Conservation (phyloP, 83 land plant species). For the Isoetes engelmannii region DNA sequence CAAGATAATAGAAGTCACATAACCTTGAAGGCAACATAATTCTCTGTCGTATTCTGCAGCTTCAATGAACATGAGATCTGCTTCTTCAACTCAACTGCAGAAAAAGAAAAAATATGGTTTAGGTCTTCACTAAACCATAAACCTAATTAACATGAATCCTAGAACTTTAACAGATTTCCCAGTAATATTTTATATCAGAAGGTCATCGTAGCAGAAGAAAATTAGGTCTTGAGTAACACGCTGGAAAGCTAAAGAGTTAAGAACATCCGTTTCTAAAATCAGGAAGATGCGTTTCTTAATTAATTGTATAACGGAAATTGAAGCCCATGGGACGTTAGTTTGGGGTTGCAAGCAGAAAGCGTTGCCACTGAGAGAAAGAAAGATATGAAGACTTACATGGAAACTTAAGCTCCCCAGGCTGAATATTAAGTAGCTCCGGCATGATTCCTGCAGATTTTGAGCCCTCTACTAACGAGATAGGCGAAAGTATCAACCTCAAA, state of each 20-base stretch:
- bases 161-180: neutral
- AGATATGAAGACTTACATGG: constrained; percentile 17
- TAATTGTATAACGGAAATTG: neutral
- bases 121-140: neutral
- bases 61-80: constrained; percentile 33
- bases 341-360: neutral
- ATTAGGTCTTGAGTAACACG: neutral
- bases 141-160: neutral
- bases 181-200: neutral
- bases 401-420: constrained; percentile 35
- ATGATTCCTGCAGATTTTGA: no score
- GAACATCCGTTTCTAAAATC: neutral
- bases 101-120: neutral
- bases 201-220: neutral
- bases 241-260: neutral
- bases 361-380: neutral
- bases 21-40: constrained; percentile 34
- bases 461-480: no score
- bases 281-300: neutral
- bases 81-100: constrained; percentile 40
- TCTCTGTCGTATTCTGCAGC: constrained; percentile 23
- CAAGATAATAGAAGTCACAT: constrained; percentile 1
- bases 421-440: constrained; percentile 25
- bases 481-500: no score
- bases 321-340: neutral